Base-by-base conservation (phyloP, 441 rosid genomes). In the Caryocar brasiliense region DNA sequence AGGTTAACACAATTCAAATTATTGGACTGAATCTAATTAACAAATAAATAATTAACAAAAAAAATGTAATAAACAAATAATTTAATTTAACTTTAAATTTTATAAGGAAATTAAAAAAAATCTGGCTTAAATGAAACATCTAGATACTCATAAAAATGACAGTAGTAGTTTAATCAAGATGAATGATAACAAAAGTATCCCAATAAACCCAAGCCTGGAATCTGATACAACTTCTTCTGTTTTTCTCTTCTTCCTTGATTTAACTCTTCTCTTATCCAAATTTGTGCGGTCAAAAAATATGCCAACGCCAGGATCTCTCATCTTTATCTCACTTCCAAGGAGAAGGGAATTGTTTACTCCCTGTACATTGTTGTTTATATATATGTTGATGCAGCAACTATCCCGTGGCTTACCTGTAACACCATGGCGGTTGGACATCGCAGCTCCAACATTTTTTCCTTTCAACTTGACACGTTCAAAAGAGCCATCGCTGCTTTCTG, bases 311-410 rank as follows among this genome's bases (percentile, higher is more conserved):
- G 84, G 81, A 55, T 80, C 74, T 42, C 68, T 67, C 76, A 85
- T 67, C 51, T 58, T 73, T 17, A 82, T 70, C 34, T 72, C 61
- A 47, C 95, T 83, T 12, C 64, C 89, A 0, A 75, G 12, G 73
- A 87, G 26, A 28, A 73, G 54, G 14, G 89, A 81, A 38, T 75
- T 72, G 43, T 72, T 84, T 0, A 61, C 71, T 15, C 79, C 96
- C 51, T 83, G 90, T 46, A 80, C 40, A 22, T 87, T 87, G 73
- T 66, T 85, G 76, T 85, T 91, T 47, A 78, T 46, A 46, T 78
- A 75, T 7, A 87, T 78, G 80, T 87, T 87, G 61, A 91, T 70
- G 74, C 78, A 71, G 50, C 82, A 70, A 47, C 78, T 59, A 23
- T 73, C 70, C 20, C 58, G 56, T 2, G 68, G 59, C 23, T 79